These are phyloP conservation scores for Rosa multiflora DNA, from an alignment of 306 rosid genomes.

Conservation along the genomic window DNA sequence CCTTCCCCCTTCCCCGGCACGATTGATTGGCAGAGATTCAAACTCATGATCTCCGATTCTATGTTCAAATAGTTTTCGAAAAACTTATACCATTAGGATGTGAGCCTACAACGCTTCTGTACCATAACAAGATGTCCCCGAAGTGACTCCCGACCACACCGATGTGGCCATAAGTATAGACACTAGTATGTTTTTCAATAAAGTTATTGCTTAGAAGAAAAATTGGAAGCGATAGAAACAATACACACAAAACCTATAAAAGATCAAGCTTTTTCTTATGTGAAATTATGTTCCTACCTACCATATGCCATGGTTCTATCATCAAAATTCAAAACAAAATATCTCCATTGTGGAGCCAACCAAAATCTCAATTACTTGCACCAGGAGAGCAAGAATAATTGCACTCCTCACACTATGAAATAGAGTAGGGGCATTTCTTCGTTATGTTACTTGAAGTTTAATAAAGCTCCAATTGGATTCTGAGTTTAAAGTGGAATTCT, in stretches of 20 bases:
- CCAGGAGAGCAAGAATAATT: not conserved
- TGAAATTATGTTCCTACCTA: slow-evolving; percentile 28
- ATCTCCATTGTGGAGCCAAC: slow-evolving; percentile 20
- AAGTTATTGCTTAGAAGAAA: not conserved
- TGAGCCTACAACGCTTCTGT: not conserved
- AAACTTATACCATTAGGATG: not conserved
- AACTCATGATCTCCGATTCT: not conserved
- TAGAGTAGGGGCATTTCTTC: not conserved
- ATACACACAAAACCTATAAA: not conserved
- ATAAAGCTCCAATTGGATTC: not conserved
- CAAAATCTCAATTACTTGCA: not conserved
- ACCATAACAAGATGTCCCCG: not conserved
- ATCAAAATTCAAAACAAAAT: slow-evolving; percentile 16
- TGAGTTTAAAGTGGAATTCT: not conserved
- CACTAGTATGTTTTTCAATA: not conserved
- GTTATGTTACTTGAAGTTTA: not conserved
- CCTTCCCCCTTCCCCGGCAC: not conserved
- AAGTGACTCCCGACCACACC: not conserved
- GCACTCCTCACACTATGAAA: not conserved
- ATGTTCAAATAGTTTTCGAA: not conserved
- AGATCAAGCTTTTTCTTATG: not conserved
- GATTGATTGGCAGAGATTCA: not conserved
- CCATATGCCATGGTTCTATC: not conserved
- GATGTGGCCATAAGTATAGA: not conserved
- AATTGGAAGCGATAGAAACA: not conserved